A percentile compares a stretch with the other conserved stretches of the same genome.
Evolutionary conservation across 345 rosid genomes (phyloP).

Genomic region (Dipteronia dyeriana): DNA sequence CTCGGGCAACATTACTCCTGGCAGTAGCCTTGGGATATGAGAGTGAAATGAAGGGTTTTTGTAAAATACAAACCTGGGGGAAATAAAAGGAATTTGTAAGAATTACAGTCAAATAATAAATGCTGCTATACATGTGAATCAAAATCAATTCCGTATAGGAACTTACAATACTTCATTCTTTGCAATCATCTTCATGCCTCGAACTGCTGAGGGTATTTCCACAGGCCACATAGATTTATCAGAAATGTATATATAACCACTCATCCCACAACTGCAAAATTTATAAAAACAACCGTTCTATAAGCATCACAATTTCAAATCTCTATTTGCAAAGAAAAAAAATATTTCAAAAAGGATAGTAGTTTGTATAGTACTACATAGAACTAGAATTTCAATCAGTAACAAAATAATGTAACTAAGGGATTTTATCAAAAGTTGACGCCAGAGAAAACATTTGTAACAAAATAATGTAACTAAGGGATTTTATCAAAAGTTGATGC

Average conservation of each 20-base stretch:
- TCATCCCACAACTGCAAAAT: conserved; percentile 34
- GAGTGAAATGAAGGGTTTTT: conserved; percentile 25
- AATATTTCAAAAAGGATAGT: background rate
- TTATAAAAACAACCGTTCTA: background rate
- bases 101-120: background rate
- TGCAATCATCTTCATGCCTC: conserved; percentile 19
- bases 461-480: too few species aligned
- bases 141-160: background rate
- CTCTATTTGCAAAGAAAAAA: background rate
- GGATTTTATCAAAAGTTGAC: background rate
- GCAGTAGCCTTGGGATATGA: conserved; percentile 22
- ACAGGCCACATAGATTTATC: conserved; percentile 13
- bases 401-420: background rate
- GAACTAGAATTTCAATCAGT: background rate
- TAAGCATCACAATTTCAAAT: conserved; percentile 1
- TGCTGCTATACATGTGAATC: background rate
- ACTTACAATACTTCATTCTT: conserved; percentile 28
- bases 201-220: conserved; percentile 24
- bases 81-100: background rate
- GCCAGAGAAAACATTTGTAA: background rate
- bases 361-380: background rate
- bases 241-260: conserved; percentile 22
- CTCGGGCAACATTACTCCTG: conserved; percentile 20
- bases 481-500: background rate
- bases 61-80: conserved; percentile 26